Evolutionary conservation across 75 land plant species (phyloP), one percentile per base, ranked within the genome.

Genomic region (Pseudotsuga menziesii): DNA sequence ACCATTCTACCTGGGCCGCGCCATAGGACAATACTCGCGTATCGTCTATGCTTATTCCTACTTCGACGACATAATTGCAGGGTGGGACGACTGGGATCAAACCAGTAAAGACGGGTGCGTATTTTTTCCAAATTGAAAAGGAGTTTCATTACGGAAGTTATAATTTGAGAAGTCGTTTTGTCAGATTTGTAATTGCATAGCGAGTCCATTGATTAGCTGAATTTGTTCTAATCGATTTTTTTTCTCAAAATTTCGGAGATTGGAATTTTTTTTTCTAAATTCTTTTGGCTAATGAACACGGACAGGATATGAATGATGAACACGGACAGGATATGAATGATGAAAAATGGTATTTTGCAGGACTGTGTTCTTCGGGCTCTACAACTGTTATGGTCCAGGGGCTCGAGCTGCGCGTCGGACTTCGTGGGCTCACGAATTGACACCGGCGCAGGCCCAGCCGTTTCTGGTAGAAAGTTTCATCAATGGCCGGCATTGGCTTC

Each of bases 381-480:
- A 82, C 35, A 74, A 78, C 32, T 85, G 87, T 74, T 41, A 60
- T 57, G 87, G 87, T 12, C 85, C 87, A 0, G 85, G 87, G 13
- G 84, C 87, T 52, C 58, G 41, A 48, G 70, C 22, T 15, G 27
- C 61, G 14, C 44, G 61, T 19, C 14, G 87, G 13, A 81, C 79
- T 23, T 7, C 77, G 13, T 85, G 78, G 81, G 74, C 85, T n/a
- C 85, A 78, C 35, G 85, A 82, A 63, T 56, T 85, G 72, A 72
- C 78, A 17, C 81, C 79, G 23, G 48, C 58, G 26, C 78, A 85
- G 39, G 85, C 76, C 0, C 29, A 57, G 14, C 87, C 85, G 3
- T 85, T 78, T 48, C 48, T 85, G 20, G 1, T 19, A 0, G 27
- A 75, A 25, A 54, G 44, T 75, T 85, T 83, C 41, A 59, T 85